Base-by-base conservation (phyloP, 2,329 filamentous ascomycete genomes). In the Fusarium sp. region DNA sequence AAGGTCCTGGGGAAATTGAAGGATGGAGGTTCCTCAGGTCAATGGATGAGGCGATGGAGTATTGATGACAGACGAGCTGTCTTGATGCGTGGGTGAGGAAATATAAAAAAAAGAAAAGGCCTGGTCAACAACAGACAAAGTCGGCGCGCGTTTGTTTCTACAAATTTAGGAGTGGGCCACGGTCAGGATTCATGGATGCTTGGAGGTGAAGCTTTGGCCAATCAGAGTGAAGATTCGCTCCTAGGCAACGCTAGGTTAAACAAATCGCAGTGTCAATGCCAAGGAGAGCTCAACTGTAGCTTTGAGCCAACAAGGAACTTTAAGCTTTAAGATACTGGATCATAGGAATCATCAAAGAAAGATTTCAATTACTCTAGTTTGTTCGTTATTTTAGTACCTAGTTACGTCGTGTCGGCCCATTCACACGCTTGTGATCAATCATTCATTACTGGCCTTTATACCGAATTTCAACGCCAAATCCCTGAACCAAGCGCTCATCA, bases 181-280 rank as follows among this genome's bases (percentile, higher is more conserved):
- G 75, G 74, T 76, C 77, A 66, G 68, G 66, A 51, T 56, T 23
- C 60, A 72, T 74, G 63, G 66, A 51, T 51, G 27, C 60, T 72
- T 74, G 63, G 66, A 69, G 63, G 63, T 69, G 60, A 50, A 80
- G 78, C 78, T 80, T 71, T 61, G 67, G 11, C 78, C 78, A 80
- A 80, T 80, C 71, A 78, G 43, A 61, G 18, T 11, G 25, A 49
- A 40, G n/a, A 42, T 13, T 47, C 46, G 55, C 42, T 69, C 53
- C 64, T 8, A 71, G 64, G 64, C 68, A 71, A 71, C 68, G 51
- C 64, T 62, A 60, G 63, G 59, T 23, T 34, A 49, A 32, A 12
- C 48, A 57, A 45, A 48, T 43, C 41, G 41, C 25, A 69, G 43
- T 27, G 49, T 47, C 50, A 50, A 30, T 50, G 25, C 34, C 59